These are phyloP conservation scores for Castanea crenata DNA, from an alignment of 306 rosid species.

Conservation along the genomic window DNA sequence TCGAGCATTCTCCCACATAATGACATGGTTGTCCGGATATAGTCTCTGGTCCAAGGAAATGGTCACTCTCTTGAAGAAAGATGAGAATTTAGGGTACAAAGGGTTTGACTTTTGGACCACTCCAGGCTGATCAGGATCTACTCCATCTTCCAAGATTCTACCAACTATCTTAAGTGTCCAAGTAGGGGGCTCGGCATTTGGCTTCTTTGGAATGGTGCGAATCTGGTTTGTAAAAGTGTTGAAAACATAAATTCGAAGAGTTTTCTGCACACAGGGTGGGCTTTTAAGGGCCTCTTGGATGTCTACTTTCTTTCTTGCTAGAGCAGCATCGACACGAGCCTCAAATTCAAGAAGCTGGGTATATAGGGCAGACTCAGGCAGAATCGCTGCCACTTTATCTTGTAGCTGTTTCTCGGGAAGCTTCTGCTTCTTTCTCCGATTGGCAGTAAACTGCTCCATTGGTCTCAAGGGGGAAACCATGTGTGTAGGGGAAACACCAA, in stretches of 20 bases:
- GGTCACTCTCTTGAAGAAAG: slow-evolving; percentile 88
- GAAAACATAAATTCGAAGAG: slow-evolving; percentile 88
- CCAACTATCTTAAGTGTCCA: slow-evolving; percentile 98
- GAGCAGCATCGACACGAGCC: slow-evolving; percentile 88
- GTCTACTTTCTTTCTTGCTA: slow-evolving; percentile 89
- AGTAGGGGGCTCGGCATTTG: slow-evolving; percentile 85
- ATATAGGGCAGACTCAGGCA: slow-evolving; percentile 87
- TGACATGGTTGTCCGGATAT: slow-evolving; percentile 78
- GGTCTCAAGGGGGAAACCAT: slow-evolving; percentile 61
- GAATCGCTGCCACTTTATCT: slow-evolving; percentile 82
- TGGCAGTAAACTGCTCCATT: slow-evolving; percentile 78
- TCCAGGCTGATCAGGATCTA: slow-evolving; percentile 97
- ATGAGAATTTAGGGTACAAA: slow-evolving; percentile 79
- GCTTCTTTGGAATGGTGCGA: slow-evolving; percentile 74
- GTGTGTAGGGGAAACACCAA: slow-evolving; percentile 58
- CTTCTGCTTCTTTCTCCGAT: slow-evolving; percentile 90
- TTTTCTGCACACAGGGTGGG: slow-evolving; percentile 86
- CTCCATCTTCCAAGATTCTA: slow-evolving; percentile 92
- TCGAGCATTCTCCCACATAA: slow-evolving; percentile 85
- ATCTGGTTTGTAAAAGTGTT: slow-evolving; percentile 88
- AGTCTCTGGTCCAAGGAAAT: slow-evolving; percentile 94
- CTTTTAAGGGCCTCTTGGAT: slow-evolving; percentile 94
- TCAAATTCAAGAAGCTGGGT: slow-evolving; percentile 98
- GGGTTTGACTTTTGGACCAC: slow-evolving; percentile 79
- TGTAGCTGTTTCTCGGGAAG: slow-evolving; percentile 91